These are phyloP conservation scores for Sphaerulina musiva DNA, from an alignment of 2,329 filamentous ascomycete genomes.

Conservation along the genomic window DNA sequence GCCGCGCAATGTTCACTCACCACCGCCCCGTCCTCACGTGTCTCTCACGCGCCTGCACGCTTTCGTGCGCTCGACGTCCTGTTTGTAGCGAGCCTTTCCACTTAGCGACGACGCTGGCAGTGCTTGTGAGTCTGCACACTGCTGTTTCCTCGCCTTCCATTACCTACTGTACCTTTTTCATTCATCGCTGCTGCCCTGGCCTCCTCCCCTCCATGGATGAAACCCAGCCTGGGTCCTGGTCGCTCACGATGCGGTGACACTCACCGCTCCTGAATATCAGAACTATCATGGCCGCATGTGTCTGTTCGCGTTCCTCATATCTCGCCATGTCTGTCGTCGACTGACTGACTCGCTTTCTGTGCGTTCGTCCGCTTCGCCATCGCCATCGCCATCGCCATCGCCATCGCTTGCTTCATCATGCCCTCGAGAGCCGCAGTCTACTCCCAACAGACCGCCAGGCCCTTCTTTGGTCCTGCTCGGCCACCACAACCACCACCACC, in stretches of 20 bases:
- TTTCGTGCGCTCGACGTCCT: slow-evolving; percentile 1
- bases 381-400: neutral
- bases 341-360: neutral
- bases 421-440: slow-evolving; percentile 14
- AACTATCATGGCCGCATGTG: neutral
- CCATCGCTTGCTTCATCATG: slow-evolving; percentile 4
- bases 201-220: neutral
- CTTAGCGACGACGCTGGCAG: neutral
- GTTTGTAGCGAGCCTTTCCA: neutral
- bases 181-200: neutral
- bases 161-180: no score
- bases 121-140: neutral
- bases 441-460: slow-evolving; percentile 8
- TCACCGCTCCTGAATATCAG: slow-evolving; percentile 11
- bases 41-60: slow-evolving; percentile 10
- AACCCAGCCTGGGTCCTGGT: slow-evolving; percentile 13
- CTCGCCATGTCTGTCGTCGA: slow-evolving; percentile 1
- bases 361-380: slow-evolving; percentile 1
- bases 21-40: slow-evolving; percentile 8
- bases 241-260: slow-evolving; percentile 14
- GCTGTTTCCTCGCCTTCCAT: neutral
- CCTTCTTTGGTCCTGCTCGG: slow-evolving; percentile 13
- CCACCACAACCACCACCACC: neutral
- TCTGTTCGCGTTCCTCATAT: slow-evolving; percentile 3
- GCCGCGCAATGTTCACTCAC: slow-evolving; percentile 9